A percentile compares a stretch with the other conserved stretches of the same genome.
phyloP scores from a whole-genome alignment of 352 stramenopile genomes.

The Phytophthora meadii region DNA sequence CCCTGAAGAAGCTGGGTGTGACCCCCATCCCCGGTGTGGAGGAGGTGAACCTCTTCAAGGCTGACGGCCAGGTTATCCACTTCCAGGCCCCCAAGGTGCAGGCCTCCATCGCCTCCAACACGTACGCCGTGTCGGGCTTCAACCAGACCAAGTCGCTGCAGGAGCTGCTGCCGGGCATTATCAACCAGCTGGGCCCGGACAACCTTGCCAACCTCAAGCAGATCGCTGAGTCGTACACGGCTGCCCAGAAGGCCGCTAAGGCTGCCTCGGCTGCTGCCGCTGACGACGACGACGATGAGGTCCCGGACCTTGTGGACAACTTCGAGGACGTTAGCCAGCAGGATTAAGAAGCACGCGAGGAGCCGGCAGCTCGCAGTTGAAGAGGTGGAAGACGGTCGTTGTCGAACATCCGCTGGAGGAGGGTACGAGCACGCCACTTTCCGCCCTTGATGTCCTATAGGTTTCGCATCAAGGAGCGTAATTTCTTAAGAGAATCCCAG shows the following conservation, averaged over 20 bases:
- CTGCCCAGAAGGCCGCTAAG: conserved; percentile 81
- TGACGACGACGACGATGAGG: conserved; percentile 94
- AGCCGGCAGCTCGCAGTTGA: conserved; percentile 19
- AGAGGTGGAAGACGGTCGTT: conserved; percentile 4
- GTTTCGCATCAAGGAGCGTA: conserved; percentile 55
- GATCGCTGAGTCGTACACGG: conserved; percentile 91
- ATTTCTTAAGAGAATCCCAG: conserved; percentile 59
- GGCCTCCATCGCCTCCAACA: conserved; percentile 98
- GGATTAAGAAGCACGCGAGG: conserved; percentile 61
- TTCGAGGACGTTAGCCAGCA: conserved; percentile 97
- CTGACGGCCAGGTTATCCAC: conserved; percentile 98
- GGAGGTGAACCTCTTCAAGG: conserved; percentile 99
- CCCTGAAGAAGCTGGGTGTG: conserved; percentile 98
- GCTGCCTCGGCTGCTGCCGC: conserved; percentile 58
- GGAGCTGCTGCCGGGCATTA: conserved; percentile 97
- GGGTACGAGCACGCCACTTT: conserved; percentile 13
- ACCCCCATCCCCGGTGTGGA: conserved; percentile 98
- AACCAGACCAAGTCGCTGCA: conserved; percentile 97
- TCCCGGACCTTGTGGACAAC: conserved; percentile 98
- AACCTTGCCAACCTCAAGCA: conserved; percentile 96
- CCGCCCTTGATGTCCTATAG: conserved; percentile 40
- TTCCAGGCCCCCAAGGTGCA: conserved; percentile 98
- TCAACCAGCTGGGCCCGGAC: conserved; percentile 98
- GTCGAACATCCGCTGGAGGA: conserved; percentile 7
- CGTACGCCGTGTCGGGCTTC: conserved; percentile 96